Evolutionary conservation across 2,329 filamentous ascomycete genomes (phyloP).

Genomic region (Periglandula ipomoeae): DNA sequence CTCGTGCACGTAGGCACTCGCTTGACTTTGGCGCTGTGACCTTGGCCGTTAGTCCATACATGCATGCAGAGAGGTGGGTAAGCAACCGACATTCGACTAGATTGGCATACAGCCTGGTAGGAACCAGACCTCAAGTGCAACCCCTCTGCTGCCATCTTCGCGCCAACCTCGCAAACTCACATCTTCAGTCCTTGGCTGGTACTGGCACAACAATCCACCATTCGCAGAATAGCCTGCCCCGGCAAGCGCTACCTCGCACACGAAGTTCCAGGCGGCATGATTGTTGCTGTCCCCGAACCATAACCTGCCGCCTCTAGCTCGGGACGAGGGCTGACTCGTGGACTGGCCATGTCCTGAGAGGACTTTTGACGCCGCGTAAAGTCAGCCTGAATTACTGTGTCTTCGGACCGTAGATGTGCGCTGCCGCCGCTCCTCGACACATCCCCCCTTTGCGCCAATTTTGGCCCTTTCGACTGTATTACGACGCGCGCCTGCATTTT

Average conservation of each 20-base stretch:
- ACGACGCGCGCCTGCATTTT: not conserved
- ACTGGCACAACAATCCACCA: not conserved
- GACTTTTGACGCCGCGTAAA: constrained; percentile 19
- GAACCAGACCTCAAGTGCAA: not conserved
- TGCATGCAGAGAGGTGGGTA: not conserved
- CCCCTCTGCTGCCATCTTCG: not conserved
- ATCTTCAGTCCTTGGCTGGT: not conserved
- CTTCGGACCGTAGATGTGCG: constrained; percentile 3
- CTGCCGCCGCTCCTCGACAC: not conserved
- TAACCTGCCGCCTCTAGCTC: constrained; percentile 17
- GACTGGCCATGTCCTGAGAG: constrained; percentile 25
- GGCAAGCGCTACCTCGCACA: constrained; percentile 1
- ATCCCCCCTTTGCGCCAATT: not conserved
- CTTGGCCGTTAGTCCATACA: not conserved
- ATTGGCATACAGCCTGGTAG: not conserved
- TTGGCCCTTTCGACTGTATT: not conserved
- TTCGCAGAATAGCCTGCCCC: not conserved
- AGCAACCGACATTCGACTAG: not conserved
- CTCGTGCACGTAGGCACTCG: no score
- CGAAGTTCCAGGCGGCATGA: constrained; percentile 12
- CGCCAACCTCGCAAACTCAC: constrained; percentile 3
- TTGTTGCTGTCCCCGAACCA: constrained; percentile 9
- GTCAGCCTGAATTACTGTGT: constrained; percentile 1
- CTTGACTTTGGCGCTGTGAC: not conserved
- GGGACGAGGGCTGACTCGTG: constrained; percentile 20